These are phyloP conservation scores for Moniliophthora roreri DNA, from an alignment of 1,284 basidiomycete genomes.

Conservation along the genomic window DNA sequence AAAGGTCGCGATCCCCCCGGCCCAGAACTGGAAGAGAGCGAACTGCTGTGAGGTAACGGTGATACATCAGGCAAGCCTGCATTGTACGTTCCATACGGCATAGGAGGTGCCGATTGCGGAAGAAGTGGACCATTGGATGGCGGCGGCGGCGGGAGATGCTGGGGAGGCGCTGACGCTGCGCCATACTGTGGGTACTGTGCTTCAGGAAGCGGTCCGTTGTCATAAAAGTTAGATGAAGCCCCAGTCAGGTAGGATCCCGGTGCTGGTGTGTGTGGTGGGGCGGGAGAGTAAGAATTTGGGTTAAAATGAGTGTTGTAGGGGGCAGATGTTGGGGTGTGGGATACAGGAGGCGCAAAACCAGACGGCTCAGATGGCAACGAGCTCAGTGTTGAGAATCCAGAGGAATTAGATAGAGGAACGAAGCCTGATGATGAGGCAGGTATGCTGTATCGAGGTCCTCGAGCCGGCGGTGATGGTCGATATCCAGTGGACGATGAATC, in stretches of 20 bases:
- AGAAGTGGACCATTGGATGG: conserved; percentile 4
- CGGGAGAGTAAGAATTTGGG: conserved; percentile 17
- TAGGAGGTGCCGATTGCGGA: background rate
- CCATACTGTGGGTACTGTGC: conserved; percentile 9
- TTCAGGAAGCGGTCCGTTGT: conserved; percentile 4
- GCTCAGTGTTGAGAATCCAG: conserved; percentile 25
- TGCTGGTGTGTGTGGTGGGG: conserved; percentile 9
- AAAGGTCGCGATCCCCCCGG: conserved; percentile 14
- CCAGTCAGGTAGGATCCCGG: conserved; percentile 12
- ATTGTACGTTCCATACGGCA: conserved; percentile 3
- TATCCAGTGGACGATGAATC: conserved; percentile 40
- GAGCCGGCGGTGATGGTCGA: conserved; percentile 36
- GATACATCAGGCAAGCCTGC: background rate
- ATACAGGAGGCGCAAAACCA: conserved; percentile 39
- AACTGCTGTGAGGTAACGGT: conserved; percentile 1
- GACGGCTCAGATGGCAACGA: conserved; percentile 48
- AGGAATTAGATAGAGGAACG: conserved; percentile 39
- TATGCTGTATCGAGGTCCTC: conserved; percentile 65
- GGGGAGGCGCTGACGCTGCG: background rate
- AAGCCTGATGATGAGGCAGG: conserved; percentile 72
- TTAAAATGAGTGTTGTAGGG: conserved; percentile 33
- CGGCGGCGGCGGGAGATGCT: background rate
- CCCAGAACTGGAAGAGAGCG: conserved; percentile 11
- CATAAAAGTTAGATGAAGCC: conserved; percentile 6
- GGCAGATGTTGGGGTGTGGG: conserved; percentile 34